Evolutionary conservation across 371 early-diverging fungal genomes (phyloP).

Genomic region (Nematocida ausubeli): DNA sequence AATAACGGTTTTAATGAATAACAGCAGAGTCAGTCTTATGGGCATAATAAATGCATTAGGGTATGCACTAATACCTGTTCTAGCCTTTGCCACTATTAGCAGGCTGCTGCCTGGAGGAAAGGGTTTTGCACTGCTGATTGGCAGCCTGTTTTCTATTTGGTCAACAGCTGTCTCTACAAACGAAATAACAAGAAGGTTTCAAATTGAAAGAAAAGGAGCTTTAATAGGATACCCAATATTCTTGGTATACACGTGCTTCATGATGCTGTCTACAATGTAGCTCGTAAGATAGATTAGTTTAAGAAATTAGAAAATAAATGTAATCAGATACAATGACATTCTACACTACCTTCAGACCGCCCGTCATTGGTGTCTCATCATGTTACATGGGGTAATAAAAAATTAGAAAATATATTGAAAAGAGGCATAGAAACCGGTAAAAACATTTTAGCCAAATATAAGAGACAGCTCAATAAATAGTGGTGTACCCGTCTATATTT

Average conservation of each 20-base stretch:
- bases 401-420: neutral
- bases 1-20: conserved; percentile 57
- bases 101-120: conserved; percentile 43
- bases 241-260: conserved; percentile 63
- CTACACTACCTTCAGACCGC: conserved; percentile 60
- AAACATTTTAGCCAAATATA: no score
- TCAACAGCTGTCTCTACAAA: conserved; percentile 48
- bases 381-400: conserved; percentile 33
- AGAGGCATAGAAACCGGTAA: no score
- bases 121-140: conserved; percentile 10
- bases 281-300: conserved; percentile 39
- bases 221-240: conserved; percentile 66
- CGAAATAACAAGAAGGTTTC: conserved; percentile 53
- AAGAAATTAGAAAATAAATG: conserved; percentile 31
- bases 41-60: conserved; percentile 62
- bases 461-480: no score
- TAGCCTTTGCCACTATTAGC: conserved; percentile 56
- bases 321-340: conserved; percentile 54
- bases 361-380: conserved; percentile 54
- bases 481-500: no score
- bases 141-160: conserved; percentile 56
- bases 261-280: conserved; percentile 62
- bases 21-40: conserved; percentile 24
- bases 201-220: conserved; percentile 51
- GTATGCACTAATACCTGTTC: conserved; percentile 65